Evolutionary conservation across 83 land plant species (phyloP).

Genomic region (Picea abies): DNA sequence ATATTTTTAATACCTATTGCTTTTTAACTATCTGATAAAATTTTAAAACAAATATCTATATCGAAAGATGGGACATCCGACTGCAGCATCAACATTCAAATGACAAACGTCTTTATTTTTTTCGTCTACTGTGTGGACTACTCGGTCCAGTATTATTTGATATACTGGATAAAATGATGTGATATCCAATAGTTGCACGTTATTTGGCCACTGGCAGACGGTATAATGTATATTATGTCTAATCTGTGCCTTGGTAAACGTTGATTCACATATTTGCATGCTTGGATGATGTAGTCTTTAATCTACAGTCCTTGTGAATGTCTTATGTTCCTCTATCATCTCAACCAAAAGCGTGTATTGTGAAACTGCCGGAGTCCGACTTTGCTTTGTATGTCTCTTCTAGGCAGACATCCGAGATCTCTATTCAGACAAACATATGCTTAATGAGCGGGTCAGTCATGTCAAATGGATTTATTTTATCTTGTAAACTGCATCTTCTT

Average conservation of each 20-base stretch:
- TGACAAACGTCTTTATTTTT: too few species aligned
- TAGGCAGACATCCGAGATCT: neutral
- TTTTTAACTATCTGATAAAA: neutral
- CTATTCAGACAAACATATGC: neutral
- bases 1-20: neutral
- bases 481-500: neutral
- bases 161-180: neutral
- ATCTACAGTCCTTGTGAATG: too few species aligned
- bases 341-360: neutral
- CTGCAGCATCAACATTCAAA: too few species aligned
- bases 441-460: neutral
- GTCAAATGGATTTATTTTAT: neutral
- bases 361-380: neutral
- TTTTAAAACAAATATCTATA: too few species aligned
- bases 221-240: neutral
- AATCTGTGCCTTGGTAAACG: neutral
- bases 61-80: too few species aligned
- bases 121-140: neutral
- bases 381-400: neutral
- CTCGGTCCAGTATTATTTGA: neutral
- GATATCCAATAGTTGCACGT: neutral
- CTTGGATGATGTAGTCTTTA: neutral
- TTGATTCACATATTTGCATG: neutral
- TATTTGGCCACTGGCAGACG: neutral
- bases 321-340: neutral